Base-by-base conservation (phyloP, 495 filamentous ascomycete species). In the Neurospora sp. region DNA sequence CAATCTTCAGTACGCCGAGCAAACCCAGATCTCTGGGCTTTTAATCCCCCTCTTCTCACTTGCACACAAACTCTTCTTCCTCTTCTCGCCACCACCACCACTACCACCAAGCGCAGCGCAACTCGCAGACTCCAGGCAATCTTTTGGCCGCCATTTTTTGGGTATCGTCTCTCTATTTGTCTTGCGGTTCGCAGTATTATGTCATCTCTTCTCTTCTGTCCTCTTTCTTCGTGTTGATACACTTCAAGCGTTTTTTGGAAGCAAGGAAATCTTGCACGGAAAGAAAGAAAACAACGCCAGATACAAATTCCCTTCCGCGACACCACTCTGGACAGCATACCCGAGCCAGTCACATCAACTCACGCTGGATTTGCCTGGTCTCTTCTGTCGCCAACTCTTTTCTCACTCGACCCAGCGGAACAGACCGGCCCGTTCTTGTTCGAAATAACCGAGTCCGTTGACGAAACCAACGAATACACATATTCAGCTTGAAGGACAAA, bases 71-170 rank as follows among this genome's bases (percentile, higher is more conserved):
- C 28, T 34, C 54, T 19, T 66, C 31, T 19, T 19, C 54, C 28
- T 66, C 54, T 36, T 66, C 54, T 34, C 54, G 9, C 54, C 1
- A 31, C 54, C 15, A 66, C 54, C 15, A 66, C 54, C 54, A 36
- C 54, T 66, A 66, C 54, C 54, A 66, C 28, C 28, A 66, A 66
- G 54, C 54, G 54, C 13, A 66, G 54, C 54, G 54, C 28, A 66
- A 66, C 54, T 66, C 54, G 54, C 54, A 66, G 54, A 66, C 54
- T 66, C 73, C 77, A 72, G 71, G 71, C 74, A n/a, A 69, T 72
- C 73, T 79, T 79, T 79, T 79, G 78, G 76, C 73, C 78, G 54
- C 54, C 54, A 79, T 69, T 75, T 75, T 69, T 74, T 75, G 66
- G 70, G 71, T 79, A 79, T 78, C 70, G 69, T 74, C 73, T 76